Base-by-base conservation (phyloP, 2,329 filamentous ascomycete genomes). In the Coniochaeta ligniaria region DNA sequence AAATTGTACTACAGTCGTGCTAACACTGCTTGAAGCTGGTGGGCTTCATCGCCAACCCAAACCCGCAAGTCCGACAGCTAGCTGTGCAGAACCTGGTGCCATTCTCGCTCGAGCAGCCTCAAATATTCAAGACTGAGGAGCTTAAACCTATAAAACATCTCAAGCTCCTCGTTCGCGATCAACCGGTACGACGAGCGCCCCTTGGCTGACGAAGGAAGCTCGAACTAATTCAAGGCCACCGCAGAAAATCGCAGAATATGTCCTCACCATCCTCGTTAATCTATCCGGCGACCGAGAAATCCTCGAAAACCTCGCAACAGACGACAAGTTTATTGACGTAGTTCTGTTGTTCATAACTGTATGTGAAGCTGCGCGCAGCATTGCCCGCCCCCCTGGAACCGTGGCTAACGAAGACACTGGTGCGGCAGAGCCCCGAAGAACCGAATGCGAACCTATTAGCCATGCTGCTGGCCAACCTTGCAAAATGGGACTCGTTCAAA, bases 401-500 rank as follows among this genome's bases (percentile, higher is more conserved):
- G 57, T 59, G 16, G 45, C 60, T 63, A 52, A 61, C 52, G 22
- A 60, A 12, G 22, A 9, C 45, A n/a, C 57, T 28, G 41, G 16
- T 22, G 5, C 20, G 64, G 22, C 59, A 71, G 70, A 83, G 85
- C 67, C 78, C 84, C 3, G 85, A 88, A 59, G 94, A 98, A 71
- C 82, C 84, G 33, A 93, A 93, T 70, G 92, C 91, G 59, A 90
- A 97, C 70, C 83, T 95, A 45, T 78, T 96, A 54, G 86, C 92
- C 54, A 98, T 97, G 92, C 83, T 99, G 16, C 82, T 98, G 26
- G 92, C 95, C 72, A 99, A 99, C 71, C 80, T 99, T 59, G 84
- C 88, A 61, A 98, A 98, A 76, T 89, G 84, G 63, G 87, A 94
- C 66, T 81, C 80, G 6, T 74, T 96, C 60, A 88, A 89, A 65